Evolutionary conservation across 352 stramenopile species (phyloP), one percentile per base, ranked within the genome.

Genomic region (Globisporangium solare): DNA sequence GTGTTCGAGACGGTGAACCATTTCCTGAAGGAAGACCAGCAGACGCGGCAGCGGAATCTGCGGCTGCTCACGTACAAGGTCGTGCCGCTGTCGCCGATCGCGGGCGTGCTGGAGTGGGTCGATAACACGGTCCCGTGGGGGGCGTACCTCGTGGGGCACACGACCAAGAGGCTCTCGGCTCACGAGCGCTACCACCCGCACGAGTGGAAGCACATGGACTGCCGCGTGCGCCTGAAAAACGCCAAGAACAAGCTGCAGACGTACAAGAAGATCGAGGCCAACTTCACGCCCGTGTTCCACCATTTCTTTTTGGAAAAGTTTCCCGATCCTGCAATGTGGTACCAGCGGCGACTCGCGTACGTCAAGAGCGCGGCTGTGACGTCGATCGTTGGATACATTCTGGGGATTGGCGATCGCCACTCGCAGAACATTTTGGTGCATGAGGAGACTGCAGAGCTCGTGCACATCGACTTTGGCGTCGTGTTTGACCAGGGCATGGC

Each of bases 381-480:
- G 39, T 98, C 88, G 17, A 99, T 99, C 60, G 95, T 99, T 11
- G 97, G 97, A 6, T 93, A 96, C 63, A 92, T 97, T 58, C 45
- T 96, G 21, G 96, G 97, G 10, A 99, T 99, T 61, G 98, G 98
- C 21, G 98, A 99, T 76, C 89, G 98, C 6, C 98, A 99, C 59
- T 89, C 88, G 22, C 88, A 96, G 51, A 99, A 99, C 67, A 99
- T 99, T 66, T 71, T 99, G 42, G 92, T 99, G 53, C 92, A 99
- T 59, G 81, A 98, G 47, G 89, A 89, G 39, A 99, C 95, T 2
- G 97, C 89, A 12, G 97, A 99, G 72, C 75, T 99, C 31, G 94
- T 99, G 40, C 98, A 99, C 67, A 99, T 99, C 66, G 98, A 99
- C 73, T 99, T 99, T 80, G 98, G 98, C 11, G 96, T 99, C 45